phyloP scores from a whole-genome alignment of 164 flowering plant genomes.

The Malania oleifera region DNA sequence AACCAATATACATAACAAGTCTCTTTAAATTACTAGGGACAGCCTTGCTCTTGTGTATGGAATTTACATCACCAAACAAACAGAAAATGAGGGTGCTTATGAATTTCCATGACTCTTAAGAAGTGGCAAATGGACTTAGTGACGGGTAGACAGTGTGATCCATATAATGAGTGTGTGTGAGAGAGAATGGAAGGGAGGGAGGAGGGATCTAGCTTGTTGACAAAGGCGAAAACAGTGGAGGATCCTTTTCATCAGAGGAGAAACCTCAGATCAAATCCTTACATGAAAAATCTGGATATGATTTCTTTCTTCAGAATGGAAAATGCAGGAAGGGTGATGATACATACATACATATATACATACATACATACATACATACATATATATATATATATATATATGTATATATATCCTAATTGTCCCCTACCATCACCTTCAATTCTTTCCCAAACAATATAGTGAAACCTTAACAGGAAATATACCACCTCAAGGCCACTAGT shows the following conservation, averaged over 20 bases:
- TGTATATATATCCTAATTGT: too few relatives aligned
- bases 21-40: conserved; percentile 26
- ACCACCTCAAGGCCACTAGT: too few relatives aligned
- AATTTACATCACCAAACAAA: conserved; percentile 4
- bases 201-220: conserved; percentile 4
- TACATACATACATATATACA: too few relatives aligned
- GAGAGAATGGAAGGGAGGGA: conserved; percentile 2
- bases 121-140: neutral
- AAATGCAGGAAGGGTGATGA: too few relatives aligned
- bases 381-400: too few relatives aligned
- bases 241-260: conserved; percentile 69
- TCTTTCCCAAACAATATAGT: too few relatives aligned
- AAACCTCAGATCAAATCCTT: conserved; percentile 33
- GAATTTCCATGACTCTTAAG: conserved; percentile 4
- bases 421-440: too few relatives aligned
- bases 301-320: too few relatives aligned
- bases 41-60: conserved; percentile 1
- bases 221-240: conserved; percentile 13
- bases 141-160: too few relatives aligned
- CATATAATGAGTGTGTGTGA: too few relatives aligned
- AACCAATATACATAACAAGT: conserved; percentile 49
- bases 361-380: too few relatives aligned
- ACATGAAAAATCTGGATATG: conserved; percentile 24
- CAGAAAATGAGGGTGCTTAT: conserved; percentile 11
- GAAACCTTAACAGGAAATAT: too few relatives aligned